These are phyloP conservation scores for Linum tenue DNA, from an alignment of 345 rosid species.

Conservation along the genomic window DNA sequence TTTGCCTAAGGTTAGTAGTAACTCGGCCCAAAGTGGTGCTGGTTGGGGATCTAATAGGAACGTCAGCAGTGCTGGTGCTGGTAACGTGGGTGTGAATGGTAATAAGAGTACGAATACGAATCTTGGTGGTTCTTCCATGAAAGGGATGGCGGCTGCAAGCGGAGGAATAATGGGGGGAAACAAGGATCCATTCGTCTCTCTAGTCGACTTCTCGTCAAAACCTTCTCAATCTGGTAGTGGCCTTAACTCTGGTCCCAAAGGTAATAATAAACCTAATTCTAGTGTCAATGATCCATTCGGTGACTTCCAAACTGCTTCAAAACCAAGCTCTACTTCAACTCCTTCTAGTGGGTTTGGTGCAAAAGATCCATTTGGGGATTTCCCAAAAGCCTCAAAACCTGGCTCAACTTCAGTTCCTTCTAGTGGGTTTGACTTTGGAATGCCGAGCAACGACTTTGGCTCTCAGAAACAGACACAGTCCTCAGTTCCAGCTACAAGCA, in stretches of 20 bases:
- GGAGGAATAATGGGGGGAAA: slow-evolving; percentile 39
- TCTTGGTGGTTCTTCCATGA: slow-evolving; percentile 64
- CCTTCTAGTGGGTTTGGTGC: slow-evolving; percentile 34
- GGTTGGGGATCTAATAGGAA: slow-evolving; percentile 35
- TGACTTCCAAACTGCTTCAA: slow-evolving; percentile 49
- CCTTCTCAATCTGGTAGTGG: slow-evolving; percentile 25
- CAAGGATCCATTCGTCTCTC: slow-evolving; percentile 73
- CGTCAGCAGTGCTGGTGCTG: slow-evolving; percentile 20
- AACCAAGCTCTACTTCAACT: slow-evolving; percentile 31
- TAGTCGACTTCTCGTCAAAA: slow-evolving; percentile 61
- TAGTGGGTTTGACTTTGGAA: slow-evolving; percentile 35
- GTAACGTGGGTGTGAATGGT: slow-evolving; percentile 18
- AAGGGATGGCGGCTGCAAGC: slow-evolving; percentile 30
- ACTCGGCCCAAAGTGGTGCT: slow-evolving; percentile 31
- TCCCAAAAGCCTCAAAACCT: neutral
- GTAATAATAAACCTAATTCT: slow-evolving; percentile 19
- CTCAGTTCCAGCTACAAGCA: slow-evolving; percentile 27
- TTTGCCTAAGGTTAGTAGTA: slow-evolving; percentile 47
- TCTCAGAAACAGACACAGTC: slow-evolving; percentile 40
- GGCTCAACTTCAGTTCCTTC: slow-evolving; percentile 16
- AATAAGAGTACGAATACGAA: slow-evolving; percentile 31
- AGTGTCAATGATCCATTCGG: slow-evolving; percentile 39
- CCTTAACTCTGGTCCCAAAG: slow-evolving; percentile 42
- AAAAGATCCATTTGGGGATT: slow-evolving; percentile 17
- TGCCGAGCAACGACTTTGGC: slow-evolving; percentile 32